Percentiles rank a stretch among this genome's conserved stretches.
Conservation (phyloP, 768 basidiomycete species). For the Sarcodon aspratus region DNA sequence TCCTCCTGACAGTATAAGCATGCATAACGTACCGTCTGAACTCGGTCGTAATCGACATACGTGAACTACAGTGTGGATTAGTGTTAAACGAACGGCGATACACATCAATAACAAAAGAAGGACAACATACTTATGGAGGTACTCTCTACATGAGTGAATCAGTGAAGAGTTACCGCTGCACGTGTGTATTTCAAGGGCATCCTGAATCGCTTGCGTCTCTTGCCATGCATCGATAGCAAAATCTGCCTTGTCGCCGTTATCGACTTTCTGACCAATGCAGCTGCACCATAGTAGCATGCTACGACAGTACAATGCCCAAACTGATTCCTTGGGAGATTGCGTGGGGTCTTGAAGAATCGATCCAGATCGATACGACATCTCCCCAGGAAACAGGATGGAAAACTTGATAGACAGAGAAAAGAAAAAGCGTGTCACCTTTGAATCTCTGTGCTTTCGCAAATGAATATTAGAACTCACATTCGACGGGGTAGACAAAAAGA, state of each 20-base stretch:
- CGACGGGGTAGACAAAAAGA: slow-evolving; percentile 50
- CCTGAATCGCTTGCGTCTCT: slow-evolving; percentile 60
- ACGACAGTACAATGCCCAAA: slow-evolving; percentile 77
- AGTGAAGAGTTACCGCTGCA: slow-evolving; percentile 64
- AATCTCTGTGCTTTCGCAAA: not conserved
- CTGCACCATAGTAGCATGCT: slow-evolving; percentile 77
- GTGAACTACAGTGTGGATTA: slow-evolving; percentile 30
- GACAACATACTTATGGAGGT: slow-evolving; percentile 56
- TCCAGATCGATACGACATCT: slow-evolving; percentile 37
- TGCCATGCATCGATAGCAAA: slow-evolving; percentile 49
- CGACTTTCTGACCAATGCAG: slow-evolving; percentile 39
- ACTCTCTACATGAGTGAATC: slow-evolving; percentile 58
- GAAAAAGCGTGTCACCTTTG: slow-evolving; percentile 5
- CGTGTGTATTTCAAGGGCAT: slow-evolving; percentile 50
- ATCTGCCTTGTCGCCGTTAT: slow-evolving; percentile 41
- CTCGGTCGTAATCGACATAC: slow-evolving; percentile 52
- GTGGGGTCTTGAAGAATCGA: slow-evolving; percentile 20
- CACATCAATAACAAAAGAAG: slow-evolving; percentile 6
- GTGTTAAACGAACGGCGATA: too few species aligned
- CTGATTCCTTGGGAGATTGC: slow-evolving; percentile 59
- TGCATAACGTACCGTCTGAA: slow-evolving; percentile 45
- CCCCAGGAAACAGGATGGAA: slow-evolving; percentile 63
- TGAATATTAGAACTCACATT: slow-evolving; percentile 36
- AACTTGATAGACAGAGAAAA: slow-evolving; percentile 28
- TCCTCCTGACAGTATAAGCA: slow-evolving; percentile 3